A percentile compares a stretch with the other conserved stretches of the same genome.
phyloP scores from a whole-genome alignment of 2,329 filamentous ascomycete species.

The Grosmannia huntii region DNA sequence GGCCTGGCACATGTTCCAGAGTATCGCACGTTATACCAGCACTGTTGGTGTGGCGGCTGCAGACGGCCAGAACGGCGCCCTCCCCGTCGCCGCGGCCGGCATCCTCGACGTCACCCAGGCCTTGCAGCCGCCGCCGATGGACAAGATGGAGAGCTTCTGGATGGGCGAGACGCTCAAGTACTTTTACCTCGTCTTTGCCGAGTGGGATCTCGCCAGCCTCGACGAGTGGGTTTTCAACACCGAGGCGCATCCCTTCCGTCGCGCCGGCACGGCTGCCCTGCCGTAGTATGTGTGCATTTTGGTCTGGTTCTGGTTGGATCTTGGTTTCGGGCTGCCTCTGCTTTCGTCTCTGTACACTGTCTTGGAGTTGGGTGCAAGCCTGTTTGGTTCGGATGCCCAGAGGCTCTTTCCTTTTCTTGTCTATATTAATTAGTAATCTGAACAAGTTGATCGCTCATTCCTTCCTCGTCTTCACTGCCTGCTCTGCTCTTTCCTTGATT shows the following conservation, averaged over 20 bases:
- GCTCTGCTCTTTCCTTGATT: too few relatives aligned
- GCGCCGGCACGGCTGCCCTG: slow-evolving; percentile 12
- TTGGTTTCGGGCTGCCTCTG: background rate
- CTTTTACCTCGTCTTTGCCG: slow-evolving; percentile 50
- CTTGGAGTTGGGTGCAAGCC: background rate
- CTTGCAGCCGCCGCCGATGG: slow-evolving; percentile 24
- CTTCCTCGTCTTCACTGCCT: too few relatives aligned
- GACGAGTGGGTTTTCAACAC: slow-evolving; percentile 51
- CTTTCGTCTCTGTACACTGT: background rate
- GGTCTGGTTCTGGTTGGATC: background rate
- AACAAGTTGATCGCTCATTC: background rate
- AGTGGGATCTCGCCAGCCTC: slow-evolving; percentile 43
- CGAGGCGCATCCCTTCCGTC: slow-evolving; percentile 38
- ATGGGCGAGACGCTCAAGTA: slow-evolving; percentile 57
- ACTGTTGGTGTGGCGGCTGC: slow-evolving; percentile 24
- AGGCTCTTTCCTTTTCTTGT: background rate
- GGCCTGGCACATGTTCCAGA: slow-evolving; percentile 63
- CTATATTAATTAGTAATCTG: background rate
- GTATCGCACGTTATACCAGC: slow-evolving; percentile 46
- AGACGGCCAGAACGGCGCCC: background rate
- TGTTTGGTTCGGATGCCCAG: background rate
- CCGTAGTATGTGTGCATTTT: background rate
- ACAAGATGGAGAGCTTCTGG: slow-evolving; percentile 69
- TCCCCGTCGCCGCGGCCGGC: slow-evolving; percentile 45
- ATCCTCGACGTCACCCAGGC: slow-evolving; percentile 50